Evolutionary conservation across 2,329 filamentous ascomycete genomes (phyloP), one percentile per base, ranked within the genome.

Genomic region (Diaporthe sp.): DNA sequence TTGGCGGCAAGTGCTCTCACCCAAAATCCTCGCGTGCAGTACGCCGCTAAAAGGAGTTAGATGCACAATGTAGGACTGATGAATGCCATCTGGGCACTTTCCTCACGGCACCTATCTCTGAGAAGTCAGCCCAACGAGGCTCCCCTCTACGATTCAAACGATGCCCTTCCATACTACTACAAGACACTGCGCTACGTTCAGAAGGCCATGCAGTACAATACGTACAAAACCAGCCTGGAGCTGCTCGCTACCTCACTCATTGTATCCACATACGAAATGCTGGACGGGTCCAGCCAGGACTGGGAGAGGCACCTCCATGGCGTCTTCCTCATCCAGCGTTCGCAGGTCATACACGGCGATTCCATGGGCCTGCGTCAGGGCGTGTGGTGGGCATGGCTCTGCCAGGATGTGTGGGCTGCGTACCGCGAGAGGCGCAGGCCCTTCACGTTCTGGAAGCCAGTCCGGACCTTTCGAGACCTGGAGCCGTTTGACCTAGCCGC

Each of bases 401-500:
- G 78, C n/a, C 79, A 82, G 71, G 80, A 82, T 55, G 74, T 80
- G 12, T 80, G 80, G 78, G 80, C 80, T 10, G 80, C 80, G 12
- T 80, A 81, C 61, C 76, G 80, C 8, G 79, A 82, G 52, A 77
- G 78, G 70, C 77, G 80, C 1, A 80, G 77, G 60, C 77, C 78
- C 19, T 78, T 80, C 33, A 80, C 77, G 19, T 78, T 77, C 38
- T 80, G 78, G 78, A 69, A 35, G 33, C 88, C 88, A 0, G 86
- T 83, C 4, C 86, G 84, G 73, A 81, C 83, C 2, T 84, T 87
- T 55, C 80, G 82, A 42, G 81, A 83, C 2, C 82, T 90, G 74
- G 84, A 81, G 22, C 81, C 85, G 1, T 84, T 87, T 75, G 89
- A 90, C 70, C 82, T 90, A 42, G 87, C 87, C 2, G 83, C 84